Evolutionary conservation across 2,329 filamentous ascomycete species (phyloP), one percentile per base, ranked within the genome.

Genomic region (Pezicula radicicola): DNA sequence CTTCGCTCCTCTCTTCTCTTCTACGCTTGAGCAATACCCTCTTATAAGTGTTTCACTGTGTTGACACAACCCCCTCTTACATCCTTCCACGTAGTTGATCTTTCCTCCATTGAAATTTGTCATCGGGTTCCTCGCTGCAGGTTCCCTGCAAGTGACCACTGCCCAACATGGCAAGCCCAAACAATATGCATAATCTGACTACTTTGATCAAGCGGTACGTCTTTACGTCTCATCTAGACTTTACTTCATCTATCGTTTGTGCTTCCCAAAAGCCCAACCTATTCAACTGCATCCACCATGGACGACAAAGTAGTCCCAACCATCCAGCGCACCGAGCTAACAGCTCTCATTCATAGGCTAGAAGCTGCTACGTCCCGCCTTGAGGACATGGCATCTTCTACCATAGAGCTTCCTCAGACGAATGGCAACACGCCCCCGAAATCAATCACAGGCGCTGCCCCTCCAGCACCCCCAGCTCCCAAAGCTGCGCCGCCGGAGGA

Each of bases 201-300:
- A 99, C 94, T 50, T 83, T 99, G 66, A 97, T 99, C 77, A 99
- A 99, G 82, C 85, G 94, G 94, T 97, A 82, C 64, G 42, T 83
- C 74, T 56, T 47, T 97, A 82, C 64, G 42, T 83, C 74, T 56
- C 48, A 54, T 52, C 51, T 44, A 35, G 33, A 49, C 56, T 55
- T 54, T 57, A 48, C 25, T 25, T 1, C 46, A 51, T 55, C 54
- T 54, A 21, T 52, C 39, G 49, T 40, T 48, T 43, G 46, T 48
- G 13, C 39, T 46, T 21, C 40, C 41, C 46, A 30, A 49, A 30
- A 35, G 28, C 43, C 36, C 33, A n/a, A 16, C 41, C 50, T 27
- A 52, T 48, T 44, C 48, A 39, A 49, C 30, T 44, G 48, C 19
- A 25, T 49, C 41, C 25, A 56, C 50, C 45, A 60, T 63, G 60